Conservation (phyloP, 1,139 yeast genomes). For the Candida gigantensis region DNA sequence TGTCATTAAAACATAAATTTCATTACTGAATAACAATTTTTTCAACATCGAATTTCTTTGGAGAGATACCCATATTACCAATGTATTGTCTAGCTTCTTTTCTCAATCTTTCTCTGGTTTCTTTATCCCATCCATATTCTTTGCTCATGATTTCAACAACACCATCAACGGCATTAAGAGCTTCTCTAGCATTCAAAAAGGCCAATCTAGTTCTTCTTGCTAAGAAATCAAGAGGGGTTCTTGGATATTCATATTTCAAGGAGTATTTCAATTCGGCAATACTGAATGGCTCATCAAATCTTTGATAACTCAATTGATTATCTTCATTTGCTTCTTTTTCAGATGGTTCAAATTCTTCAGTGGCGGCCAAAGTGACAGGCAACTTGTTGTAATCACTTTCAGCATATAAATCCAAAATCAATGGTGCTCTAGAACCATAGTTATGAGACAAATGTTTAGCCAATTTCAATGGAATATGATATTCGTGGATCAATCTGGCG, state of each 20-base stretch:
- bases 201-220: constrained; percentile 95
- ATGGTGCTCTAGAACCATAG: constrained; percentile 88
- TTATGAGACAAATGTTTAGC: constrained; percentile 83
- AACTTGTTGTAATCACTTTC: constrained; percentile 55
- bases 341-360: constrained; percentile 35
- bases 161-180: constrained; percentile 76
- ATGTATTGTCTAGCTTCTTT: constrained; percentile 56
- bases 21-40: constrained; percentile 12
- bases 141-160: constrained; percentile 84
- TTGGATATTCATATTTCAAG: constrained; percentile 77
- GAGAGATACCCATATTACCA: constrained; percentile 47
- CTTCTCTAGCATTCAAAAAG: constrained; percentile 85
- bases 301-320: constrained; percentile 44
- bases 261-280: constrained; percentile 89
- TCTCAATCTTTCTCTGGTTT: constrained; percentile 58
- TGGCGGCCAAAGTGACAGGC: constrained; percentile 61
- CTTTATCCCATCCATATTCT: constrained; percentile 73
- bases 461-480: constrained; percentile 69
- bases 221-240: constrained; percentile 87
- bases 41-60: constrained; percentile 16
- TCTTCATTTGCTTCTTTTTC: constrained; percentile 31
- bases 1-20: constrained; percentile 1
- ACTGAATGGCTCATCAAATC: constrained; percentile 84
- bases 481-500: constrained; percentile 81
- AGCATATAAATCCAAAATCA: constrained; percentile 66